Conservation (phyloP, 495 filamentous ascomycete genomes). For the Tetracladium setigerum region DNA sequence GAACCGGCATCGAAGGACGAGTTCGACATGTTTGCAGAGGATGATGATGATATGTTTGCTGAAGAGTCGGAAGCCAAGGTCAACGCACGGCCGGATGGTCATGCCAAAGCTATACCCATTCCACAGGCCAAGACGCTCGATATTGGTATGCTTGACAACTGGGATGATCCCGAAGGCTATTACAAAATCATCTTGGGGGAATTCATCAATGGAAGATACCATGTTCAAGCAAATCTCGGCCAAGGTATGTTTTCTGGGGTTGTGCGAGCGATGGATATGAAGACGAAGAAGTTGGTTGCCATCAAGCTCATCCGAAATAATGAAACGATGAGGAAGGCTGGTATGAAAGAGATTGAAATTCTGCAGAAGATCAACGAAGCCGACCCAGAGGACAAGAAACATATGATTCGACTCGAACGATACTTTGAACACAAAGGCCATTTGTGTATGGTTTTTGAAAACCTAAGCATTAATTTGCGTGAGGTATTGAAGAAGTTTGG, state of each 20-base stretch:
- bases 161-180: conserved; percentile 91
- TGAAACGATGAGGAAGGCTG: conserved; percentile 86
- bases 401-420: conserved; percentile 79
- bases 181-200: conserved; percentile 89
- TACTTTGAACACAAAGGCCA: conserved; percentile 92
- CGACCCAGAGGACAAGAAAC: conserved; percentile 87
- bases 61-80: conserved; percentile 33
- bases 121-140: conserved; percentile 59
- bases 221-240: conserved; percentile 79
- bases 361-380: conserved; percentile 72
- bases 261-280: conserved; percentile 79
- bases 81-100: conserved; percentile 19
- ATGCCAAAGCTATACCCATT: conserved; percentile 31
- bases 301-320: conserved; percentile 95
- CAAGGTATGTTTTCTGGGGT: conserved; percentile 95
- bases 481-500: conserved; percentile 96
- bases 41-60: conserved; percentile 84
- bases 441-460: conserved; percentile 94
- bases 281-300: conserved; percentile 63
- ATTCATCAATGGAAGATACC: conserved; percentile 79
- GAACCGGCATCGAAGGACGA: conserved; percentile 36
- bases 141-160: conserved; percentile 82
- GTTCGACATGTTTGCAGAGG: conserved; percentile 95
- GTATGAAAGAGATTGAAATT: conserved; percentile 90
- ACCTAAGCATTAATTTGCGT: conserved; percentile 84